Evolutionary conservation across 768 basidiomycete species (phyloP).

Genomic region (Agrocybe chaxingu): DNA sequence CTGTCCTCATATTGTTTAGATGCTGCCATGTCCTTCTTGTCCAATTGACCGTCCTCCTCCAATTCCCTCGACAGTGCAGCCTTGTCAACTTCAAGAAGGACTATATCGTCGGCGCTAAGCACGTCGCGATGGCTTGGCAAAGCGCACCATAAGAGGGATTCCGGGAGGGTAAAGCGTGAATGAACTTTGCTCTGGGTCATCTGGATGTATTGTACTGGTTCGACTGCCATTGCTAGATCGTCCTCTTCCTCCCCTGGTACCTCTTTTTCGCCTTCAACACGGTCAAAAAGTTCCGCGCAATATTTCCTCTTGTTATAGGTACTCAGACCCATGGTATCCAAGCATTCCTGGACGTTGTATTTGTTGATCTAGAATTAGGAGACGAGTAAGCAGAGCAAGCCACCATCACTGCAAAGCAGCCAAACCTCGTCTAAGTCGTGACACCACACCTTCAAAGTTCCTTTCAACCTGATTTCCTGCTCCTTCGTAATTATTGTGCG

Average conservation of each 20-base stretch:
- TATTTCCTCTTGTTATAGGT: conserved; percentile 34
- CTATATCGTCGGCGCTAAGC: conserved; percentile 5
- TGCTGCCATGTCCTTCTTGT: conserved; percentile 13
- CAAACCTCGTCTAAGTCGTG: conserved; percentile 40
- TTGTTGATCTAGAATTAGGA: conserved; percentile 34
- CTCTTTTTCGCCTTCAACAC: not conserved
- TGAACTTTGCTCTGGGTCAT: not conserved
- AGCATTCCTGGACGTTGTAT: conserved; percentile 44
- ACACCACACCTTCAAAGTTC: conserved; percentile 59
- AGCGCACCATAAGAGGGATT: conserved; percentile 13
- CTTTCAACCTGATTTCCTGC: conserved; percentile 56
- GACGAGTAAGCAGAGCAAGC: not conserved
- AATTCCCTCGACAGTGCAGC: conserved; percentile 24
- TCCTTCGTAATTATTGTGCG: conserved; percentile 53
- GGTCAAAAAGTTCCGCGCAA: conserved; percentile 23
- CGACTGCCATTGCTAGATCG: not conserved
- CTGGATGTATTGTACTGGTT: not conserved
- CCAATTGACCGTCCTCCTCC: conserved; percentile 15
- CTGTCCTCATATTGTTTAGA: conserved; percentile 33
- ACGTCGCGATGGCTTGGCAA: conserved; percentile 5
- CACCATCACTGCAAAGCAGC: not conserved
- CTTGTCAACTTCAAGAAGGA: conserved; percentile 29
- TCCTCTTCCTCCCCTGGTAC: not conserved
- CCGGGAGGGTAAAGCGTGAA: conserved; percentile 8
- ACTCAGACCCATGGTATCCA: conserved; percentile 43